Percentiles rank a stretch among this genome's conserved stretches.
Evolutionary conservation across 768 basidiomycete species (phyloP).

Genomic region (Trametes meyenii): DNA sequence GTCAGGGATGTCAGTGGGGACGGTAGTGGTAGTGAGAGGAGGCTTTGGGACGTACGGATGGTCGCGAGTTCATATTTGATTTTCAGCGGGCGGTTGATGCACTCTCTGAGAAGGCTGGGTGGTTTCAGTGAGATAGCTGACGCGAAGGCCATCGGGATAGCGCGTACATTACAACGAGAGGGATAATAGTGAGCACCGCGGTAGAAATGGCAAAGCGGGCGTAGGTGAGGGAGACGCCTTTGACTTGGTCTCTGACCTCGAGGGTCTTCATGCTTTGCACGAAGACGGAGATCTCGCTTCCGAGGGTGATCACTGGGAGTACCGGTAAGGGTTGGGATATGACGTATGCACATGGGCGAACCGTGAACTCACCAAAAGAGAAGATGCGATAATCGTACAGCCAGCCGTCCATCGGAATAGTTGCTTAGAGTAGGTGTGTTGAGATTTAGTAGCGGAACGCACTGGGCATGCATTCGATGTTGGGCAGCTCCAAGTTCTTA

Average conservation of each 20-base stretch:
- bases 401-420: not conserved
- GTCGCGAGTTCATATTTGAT: not conserved
- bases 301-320: not conserved
- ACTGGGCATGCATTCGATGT: no score
- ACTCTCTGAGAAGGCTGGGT: not conserved
- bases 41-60: not conserved
- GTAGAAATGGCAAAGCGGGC: not conserved
- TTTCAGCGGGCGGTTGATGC: not conserved
- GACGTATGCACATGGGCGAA: no score
- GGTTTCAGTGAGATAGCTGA: not conserved
- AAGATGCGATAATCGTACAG: slow-evolving; percentile 3
- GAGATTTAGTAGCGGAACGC: no score
- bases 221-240: not conserved
- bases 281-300: not conserved
- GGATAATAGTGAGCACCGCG: not conserved
- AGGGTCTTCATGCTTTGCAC: not conserved
- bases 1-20: not conserved
- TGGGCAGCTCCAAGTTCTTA: no score
- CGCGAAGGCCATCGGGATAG: not conserved
- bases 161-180: not conserved
- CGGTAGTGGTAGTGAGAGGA: not conserved
- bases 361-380: not conserved
- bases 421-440: no score
- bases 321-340: not conserved
- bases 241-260: not conserved